phyloP scores from a whole-genome alignment of 2,329 filamentous ascomycete species.

The Boeremia lycopersici region DNA sequence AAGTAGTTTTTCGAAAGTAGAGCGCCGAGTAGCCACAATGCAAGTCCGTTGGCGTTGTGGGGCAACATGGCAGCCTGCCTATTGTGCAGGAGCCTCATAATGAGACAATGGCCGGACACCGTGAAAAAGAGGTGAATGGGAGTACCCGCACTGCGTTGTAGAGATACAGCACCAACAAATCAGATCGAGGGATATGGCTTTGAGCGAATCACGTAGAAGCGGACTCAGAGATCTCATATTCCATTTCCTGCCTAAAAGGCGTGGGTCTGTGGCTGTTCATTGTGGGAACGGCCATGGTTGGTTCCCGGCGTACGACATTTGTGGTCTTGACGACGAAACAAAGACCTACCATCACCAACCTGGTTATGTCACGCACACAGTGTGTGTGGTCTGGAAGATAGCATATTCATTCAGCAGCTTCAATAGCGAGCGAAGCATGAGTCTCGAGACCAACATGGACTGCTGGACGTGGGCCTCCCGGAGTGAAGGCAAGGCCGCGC shows the following conservation, averaged over 20 bases:
- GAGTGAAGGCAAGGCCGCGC: slow-evolving; percentile 11
- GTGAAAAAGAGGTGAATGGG: slow-evolving; percentile 29
- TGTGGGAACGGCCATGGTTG: not conserved
- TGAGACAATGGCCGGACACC: slow-evolving; percentile 25
- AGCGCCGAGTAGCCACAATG: slow-evolving; percentile 14
- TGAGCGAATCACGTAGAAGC: not conserved
- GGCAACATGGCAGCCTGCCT: slow-evolving; percentile 6
- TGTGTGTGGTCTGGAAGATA: not conserved
- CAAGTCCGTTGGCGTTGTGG: slow-evolving; percentile 20
- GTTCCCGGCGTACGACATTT: not conserved
- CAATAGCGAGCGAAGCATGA: not conserved
- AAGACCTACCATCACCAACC: not conserved
- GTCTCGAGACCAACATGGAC: not conserved
- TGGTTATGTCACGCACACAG: not conserved
- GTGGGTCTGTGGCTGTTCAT: not conserved
- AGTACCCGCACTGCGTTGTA: slow-evolving; percentile 8
- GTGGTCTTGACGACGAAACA: not conserved
- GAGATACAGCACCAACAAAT: slow-evolving; percentile 12
- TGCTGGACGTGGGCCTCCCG: not conserved
- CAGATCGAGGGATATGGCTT: slow-evolving; percentile 4
- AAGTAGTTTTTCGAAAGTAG: slow-evolving; percentile 12
- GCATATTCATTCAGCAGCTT: too few relatives aligned
- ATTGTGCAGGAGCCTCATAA: slow-evolving; percentile 23
- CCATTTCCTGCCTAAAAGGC: not conserved
- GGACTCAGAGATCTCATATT: not conserved